Conservation (phyloP, 2,329 filamentous ascomycete genomes). For the Fusarium subtropicale region DNA sequence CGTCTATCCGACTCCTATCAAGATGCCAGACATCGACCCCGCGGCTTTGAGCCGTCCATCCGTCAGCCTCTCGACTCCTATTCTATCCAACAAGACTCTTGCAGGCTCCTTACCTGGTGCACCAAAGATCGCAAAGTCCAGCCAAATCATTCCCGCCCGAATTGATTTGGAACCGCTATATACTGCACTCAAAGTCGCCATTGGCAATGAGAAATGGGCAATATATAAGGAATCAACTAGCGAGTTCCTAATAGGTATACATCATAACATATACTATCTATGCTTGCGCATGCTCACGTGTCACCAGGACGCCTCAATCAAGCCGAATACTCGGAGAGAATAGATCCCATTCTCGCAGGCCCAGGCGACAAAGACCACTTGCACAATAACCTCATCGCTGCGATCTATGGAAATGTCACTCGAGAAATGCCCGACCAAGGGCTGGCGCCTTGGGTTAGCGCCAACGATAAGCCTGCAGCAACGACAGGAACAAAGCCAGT, state of each 20-base stretch:
- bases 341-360: constrained; percentile 70
- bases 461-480: constrained; percentile 73
- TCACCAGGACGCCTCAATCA: constrained; percentile 71
- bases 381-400: constrained; percentile 75
- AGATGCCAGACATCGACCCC: constrained; percentile 78
- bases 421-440: constrained; percentile 75
- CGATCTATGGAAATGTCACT: constrained; percentile 76
- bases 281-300: constrained; percentile 46
- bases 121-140: constrained; percentile 67
- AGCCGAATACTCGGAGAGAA: constrained; percentile 67
- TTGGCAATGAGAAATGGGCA: constrained; percentile 71
- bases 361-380: constrained; percentile 71
- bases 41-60: constrained; percentile 74
- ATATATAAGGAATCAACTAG: constrained; percentile 72
- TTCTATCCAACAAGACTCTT: constrained; percentile 68
- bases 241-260: constrained; percentile 71
- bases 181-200: constrained; percentile 68
- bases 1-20: constrained; percentile 48
- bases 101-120: constrained; percentile 62
- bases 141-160: constrained; percentile 71
- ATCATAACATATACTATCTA: not conserved
- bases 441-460: constrained; percentile 77
- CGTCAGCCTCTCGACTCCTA: constrained; percentile 68
- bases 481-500: constrained; percentile 70
- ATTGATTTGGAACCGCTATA: constrained; percentile 76